phyloP scores from a whole-genome alignment of 2,329 filamentous ascomycete species.

The Chaetothyriales sp. region DNA sequence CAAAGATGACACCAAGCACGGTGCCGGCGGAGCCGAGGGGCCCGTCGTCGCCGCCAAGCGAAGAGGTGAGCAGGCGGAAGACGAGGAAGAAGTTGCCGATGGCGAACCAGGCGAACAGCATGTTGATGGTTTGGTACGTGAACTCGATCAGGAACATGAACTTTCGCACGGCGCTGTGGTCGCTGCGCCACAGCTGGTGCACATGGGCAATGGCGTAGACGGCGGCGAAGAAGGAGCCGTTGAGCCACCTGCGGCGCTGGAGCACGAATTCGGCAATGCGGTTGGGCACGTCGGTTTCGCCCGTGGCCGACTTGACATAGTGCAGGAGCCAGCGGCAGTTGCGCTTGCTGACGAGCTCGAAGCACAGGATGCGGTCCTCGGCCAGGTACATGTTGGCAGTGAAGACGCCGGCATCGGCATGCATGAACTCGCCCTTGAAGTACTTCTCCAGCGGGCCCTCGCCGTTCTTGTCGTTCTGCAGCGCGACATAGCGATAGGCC shows the following conservation, averaged over 20 bases:
- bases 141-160: conserved; percentile 86
- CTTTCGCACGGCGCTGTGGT: conserved; percentile 78
- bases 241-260: conserved; percentile 95
- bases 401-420: conserved; percentile 88
- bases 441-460: conserved; percentile 91
- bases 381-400: conserved; percentile 63
- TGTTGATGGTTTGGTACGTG: conserved; percentile 82
- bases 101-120: conserved; percentile 97
- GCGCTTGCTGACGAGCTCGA: conserved; percentile 86
- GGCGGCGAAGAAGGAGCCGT: conserved; percentile 95
- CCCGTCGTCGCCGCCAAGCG: conserved; percentile 49
- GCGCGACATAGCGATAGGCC: conserved; percentile 86
- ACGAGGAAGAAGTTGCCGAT: conserved; percentile 98
- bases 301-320: conserved; percentile 94
- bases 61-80: conserved; percentile 89
- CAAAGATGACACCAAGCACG: conserved; percentile 77
- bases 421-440: conserved; percentile 92
- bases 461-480: conserved; percentile 93
- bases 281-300: conserved; percentile 93
- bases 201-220: conserved; percentile 92
- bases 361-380: conserved; percentile 39
- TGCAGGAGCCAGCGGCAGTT: conserved; percentile 96
- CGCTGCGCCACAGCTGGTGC: conserved; percentile 87
- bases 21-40: conserved; percentile 65
- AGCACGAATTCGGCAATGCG: conserved; percentile 88